Conservation (phyloP, 1,284 basidiomycete species). For the Entoloma clypeatum region DNA sequence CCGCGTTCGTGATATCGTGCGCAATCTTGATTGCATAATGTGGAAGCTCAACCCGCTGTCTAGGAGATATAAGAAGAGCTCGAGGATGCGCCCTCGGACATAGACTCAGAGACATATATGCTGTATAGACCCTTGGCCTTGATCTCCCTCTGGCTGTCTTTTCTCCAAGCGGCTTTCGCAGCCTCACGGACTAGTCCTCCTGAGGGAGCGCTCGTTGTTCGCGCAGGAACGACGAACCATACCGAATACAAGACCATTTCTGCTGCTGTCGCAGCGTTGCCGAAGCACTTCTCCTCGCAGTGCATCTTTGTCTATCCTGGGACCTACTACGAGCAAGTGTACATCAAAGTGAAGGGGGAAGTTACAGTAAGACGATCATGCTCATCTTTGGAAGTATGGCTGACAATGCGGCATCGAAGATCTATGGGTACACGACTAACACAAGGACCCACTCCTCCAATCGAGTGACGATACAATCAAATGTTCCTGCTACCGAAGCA, state of each 20-base stretch:
- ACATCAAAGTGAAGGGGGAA: slow-evolving; percentile 45
- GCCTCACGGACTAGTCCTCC: slow-evolving; percentile 43
- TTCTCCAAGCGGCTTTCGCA: slow-evolving; percentile 24
- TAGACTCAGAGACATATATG: too few species aligned
- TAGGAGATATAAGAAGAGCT: too few species aligned
- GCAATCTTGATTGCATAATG: too few species aligned
- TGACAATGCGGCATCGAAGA: too few species aligned
- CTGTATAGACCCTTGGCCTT: too few species aligned
- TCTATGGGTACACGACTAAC: slow-evolving; percentile 45
- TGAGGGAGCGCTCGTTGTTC: slow-evolving; percentile 41
- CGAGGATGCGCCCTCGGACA: too few species aligned
- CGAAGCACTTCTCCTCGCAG: slow-evolving; percentile 38
- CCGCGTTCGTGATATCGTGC: too few species aligned
- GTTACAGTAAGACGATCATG: slow-evolving; percentile 39
- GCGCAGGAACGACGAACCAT: slow-evolving; percentile 36
- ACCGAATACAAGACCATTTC: slow-evolving; percentile 42
- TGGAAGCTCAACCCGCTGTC: too few species aligned
- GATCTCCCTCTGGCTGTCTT: slow-evolving; percentile 17
- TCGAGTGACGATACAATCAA: slow-evolving; percentile 42
- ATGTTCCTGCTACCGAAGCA: slow-evolving; percentile 37
- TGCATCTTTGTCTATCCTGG: slow-evolving; percentile 54
- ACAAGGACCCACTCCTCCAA: slow-evolving; percentile 35
- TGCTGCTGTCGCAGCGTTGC: slow-evolving; percentile 41
- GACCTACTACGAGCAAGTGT: slow-evolving; percentile 50
- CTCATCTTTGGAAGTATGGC: too few species aligned